Evolutionary conservation across 2,329 filamentous ascomycete genomes (phyloP), one percentile per base, ranked within the genome.

Genomic region (Pestalotiopsis sp.): DNA sequence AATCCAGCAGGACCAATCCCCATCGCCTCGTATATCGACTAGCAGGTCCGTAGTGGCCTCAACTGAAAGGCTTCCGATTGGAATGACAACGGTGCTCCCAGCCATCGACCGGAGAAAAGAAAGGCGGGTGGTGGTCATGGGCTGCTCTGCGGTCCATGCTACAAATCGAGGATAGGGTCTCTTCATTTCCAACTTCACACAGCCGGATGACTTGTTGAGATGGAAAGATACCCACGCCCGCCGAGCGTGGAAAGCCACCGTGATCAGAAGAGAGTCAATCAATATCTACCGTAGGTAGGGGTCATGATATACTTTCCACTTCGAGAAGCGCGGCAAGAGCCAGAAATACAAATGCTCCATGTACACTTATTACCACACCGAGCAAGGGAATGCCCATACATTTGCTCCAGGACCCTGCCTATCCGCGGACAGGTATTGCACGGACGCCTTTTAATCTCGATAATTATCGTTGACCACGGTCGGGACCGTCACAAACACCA

Each of bases 1-100:
- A 36, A 36, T 36, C 71, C 68, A 61, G 63, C 56, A 59, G 58
- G 64, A 27, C 57, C 49, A 31, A 39, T 64, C 41, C 64, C 27
- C 57, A 66, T 45, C 41, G 27, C 45, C 36, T 31, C n/a, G 27
- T 59, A 23, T 59, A 59, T 59, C 59, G 36, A 36, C 13, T 39
- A 62, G 36, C 27, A 20, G 25, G 25, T 62, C 59, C 9, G 14
- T 12, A 36, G 27, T 17, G 31, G 31, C 59, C n/a, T 39, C 27
- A 38, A 27, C 27, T 27, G 57, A 59, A 59, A 25, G 17, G 27
- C 25, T 25, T 59, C 57, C 57, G 57, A 59, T 59, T 36, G 57
- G 23, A 59, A 59, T 17, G 23, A 27, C 57, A 36, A 17, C 23
- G 5, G 17, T 12, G 2, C 31, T 38, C 14, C 61, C 41, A 64